Conservation (phyloP, 495 filamentous ascomycete genomes). For the Annulohypoxylon stygium region DNA sequence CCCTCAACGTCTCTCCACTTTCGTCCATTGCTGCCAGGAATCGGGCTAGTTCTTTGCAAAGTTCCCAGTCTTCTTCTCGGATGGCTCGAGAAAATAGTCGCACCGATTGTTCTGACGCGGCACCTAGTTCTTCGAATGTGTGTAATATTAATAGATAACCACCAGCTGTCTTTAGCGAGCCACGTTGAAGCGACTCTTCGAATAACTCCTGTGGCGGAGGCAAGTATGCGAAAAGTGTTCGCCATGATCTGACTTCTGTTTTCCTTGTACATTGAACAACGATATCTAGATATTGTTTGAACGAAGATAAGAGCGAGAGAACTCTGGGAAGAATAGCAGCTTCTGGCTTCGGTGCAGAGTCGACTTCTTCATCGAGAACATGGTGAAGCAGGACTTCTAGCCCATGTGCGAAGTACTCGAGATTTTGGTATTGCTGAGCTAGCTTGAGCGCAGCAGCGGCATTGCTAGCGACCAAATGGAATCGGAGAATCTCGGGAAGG, state of each 20-base stretch:
- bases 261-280: conserved; percentile 98
- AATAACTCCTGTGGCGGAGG: conserved; percentile 92
- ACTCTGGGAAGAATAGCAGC: conserved; percentile 86
- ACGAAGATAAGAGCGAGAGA: conserved; percentile 88
- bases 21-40: conserved; percentile 94
- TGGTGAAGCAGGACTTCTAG: conserved; percentile 94
- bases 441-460: conserved; percentile 79
- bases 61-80: conserved; percentile 90
- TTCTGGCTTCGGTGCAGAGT: conserved; percentile 74
- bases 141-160: conserved; percentile 97
- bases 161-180: conserved; percentile 92
- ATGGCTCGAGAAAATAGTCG: conserved; percentile 85
- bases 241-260: conserved; percentile 95
- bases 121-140: conserved; percentile 87
- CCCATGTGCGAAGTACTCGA: conserved; percentile 92
- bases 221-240: conserved; percentile 88
- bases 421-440: conserved; percentile 82
- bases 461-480: conserved; percentile 78
- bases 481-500: conserved; percentile 85
- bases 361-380: conserved; percentile 94
- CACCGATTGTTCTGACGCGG: conserved; percentile 83
- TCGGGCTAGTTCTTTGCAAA: conserved; percentile 93
- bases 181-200: conserved; percentile 86
- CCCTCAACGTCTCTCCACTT: conserved; percentile 82
- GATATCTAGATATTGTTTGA: conserved; percentile 91